Conservation (phyloP, 2,329 filamentous ascomycete species). For the Trichoderma pleuroti region DNA sequence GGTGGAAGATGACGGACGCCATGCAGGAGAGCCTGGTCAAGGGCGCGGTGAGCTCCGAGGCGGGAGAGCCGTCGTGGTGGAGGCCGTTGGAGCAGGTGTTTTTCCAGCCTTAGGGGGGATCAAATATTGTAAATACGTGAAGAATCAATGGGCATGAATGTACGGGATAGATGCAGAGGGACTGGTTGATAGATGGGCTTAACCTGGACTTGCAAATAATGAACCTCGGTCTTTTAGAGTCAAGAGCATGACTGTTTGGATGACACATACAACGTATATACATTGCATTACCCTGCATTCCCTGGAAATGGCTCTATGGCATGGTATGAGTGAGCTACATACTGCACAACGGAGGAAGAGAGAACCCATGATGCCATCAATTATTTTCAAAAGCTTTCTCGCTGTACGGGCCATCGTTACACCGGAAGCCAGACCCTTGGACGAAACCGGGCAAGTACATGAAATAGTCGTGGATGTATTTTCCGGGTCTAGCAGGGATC, state of each 20-base stretch:
- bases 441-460: neutral
- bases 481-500: neutral
- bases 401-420: neutral
- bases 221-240: neutral
- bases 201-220: neutral
- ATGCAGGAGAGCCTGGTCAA: constrained; percentile 66
- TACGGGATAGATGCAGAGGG: neutral
- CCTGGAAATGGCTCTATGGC: neutral
- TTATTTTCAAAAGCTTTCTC: neutral
- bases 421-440: neutral
- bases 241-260: neutral
- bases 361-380: neutral
- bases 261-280: neutral
- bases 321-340: neutral
- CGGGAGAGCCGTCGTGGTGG: constrained; percentile 65
- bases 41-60: constrained; percentile 56
- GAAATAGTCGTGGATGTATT: neutral
- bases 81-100: constrained; percentile 67
- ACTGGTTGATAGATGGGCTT: neutral
- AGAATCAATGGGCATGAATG: neutral
- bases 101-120: constrained; percentile 48
- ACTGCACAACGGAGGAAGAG: neutral
- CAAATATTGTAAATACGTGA: neutral
- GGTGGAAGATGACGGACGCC: constrained; percentile 77
- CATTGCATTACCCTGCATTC: neutral